A percentile compares a stretch with the other conserved stretches of the same genome.
phyloP scores from a whole-genome alignment of 2,329 filamentous ascomycete species.

The Nemania serpens region DNA sequence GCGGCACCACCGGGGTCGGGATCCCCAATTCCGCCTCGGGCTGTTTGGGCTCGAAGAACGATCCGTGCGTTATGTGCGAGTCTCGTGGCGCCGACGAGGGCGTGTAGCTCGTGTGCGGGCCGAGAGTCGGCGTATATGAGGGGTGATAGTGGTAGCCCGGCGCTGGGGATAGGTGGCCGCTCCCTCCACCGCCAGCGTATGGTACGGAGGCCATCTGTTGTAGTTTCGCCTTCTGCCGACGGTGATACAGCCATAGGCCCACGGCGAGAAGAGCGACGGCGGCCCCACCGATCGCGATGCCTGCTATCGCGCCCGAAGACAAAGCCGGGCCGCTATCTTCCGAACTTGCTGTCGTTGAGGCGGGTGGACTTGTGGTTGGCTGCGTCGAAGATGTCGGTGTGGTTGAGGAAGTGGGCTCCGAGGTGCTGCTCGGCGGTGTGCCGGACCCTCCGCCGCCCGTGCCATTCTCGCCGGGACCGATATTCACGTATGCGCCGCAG shows the following conservation, averaged over 20 bases:
- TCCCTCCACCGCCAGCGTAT: slow-evolving; percentile 5
- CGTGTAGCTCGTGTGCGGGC: slow-evolving; percentile 9
- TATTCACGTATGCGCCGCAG: slow-evolving; percentile 10
- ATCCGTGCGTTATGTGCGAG: slow-evolving; percentile 6
- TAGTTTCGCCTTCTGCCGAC: slow-evolving; percentile 6
- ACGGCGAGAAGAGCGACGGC: slow-evolving; percentile 9
- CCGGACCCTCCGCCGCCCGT: background rate
- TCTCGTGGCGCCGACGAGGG: slow-evolving; percentile 11
- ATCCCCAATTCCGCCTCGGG: slow-evolving; percentile 15
- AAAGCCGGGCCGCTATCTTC: background rate
- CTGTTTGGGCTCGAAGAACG: slow-evolving; percentile 9
- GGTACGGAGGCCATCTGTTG: slow-evolving; percentile 6
- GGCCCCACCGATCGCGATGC: slow-evolving; percentile 17
- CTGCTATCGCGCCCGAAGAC: slow-evolving; percentile 18
- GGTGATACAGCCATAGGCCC: slow-evolving; percentile 14
- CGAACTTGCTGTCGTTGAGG: background rate
- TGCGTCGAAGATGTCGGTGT: slow-evolving; percentile 9
- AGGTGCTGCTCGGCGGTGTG: background rate
- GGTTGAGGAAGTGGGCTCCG: slow-evolving; percentile 7
- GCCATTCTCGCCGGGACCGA: slow-evolving; percentile 5
- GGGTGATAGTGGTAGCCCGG: background rate
- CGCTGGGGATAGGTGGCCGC: slow-evolving; percentile 1
- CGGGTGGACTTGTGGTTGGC: background rate
- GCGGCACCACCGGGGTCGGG: slow-evolving; percentile 7
- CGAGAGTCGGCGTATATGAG: slow-evolving; percentile 5